Conservation (phyloP, 257 asterid species). For the Asclepias syriaca region DNA sequence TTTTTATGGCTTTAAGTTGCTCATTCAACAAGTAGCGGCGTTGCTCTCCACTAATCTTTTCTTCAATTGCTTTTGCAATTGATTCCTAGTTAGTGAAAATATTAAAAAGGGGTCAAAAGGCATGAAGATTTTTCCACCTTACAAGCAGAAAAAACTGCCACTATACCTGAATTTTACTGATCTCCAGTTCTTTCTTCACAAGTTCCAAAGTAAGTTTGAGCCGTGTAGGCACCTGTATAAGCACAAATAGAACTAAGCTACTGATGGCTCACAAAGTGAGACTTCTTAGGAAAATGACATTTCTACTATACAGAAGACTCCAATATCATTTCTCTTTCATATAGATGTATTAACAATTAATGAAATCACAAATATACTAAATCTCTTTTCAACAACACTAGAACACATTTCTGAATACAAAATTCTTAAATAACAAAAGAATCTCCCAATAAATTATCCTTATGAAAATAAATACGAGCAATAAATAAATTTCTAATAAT, state of each 20-base stretch:
- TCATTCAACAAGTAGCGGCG: constrained; percentile 89
- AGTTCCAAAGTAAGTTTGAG: constrained; percentile 78
- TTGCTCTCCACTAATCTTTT: constrained; percentile 97
- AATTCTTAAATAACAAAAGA: background rate
- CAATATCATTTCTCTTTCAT: background rate
- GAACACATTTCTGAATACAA: background rate
- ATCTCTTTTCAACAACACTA: background rate
- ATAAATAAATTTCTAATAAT: background rate
- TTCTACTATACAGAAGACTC: background rate
- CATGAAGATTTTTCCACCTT: background rate
- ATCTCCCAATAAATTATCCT: background rate
- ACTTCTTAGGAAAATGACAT: background rate
- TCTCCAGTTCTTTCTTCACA: constrained; percentile 99
- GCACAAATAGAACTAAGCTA: background rate
- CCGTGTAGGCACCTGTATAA: constrained; percentile 69
- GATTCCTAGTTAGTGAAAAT: constrained; percentile 60
- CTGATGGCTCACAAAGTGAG: background rate
- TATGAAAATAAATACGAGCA: background rate
- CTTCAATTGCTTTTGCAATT: constrained; percentile 97
- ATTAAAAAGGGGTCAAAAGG: constrained; percentile 13
- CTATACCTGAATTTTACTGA: constrained; percentile 86
- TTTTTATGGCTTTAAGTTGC: constrained; percentile 97
- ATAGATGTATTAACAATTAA: background rate
- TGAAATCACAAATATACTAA: background rate
- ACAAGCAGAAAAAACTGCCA: constrained; percentile 1